Evolutionary conservation across 2,329 filamentous ascomycete species (phyloP).

Genomic region (Penicillium thymicola): DNA sequence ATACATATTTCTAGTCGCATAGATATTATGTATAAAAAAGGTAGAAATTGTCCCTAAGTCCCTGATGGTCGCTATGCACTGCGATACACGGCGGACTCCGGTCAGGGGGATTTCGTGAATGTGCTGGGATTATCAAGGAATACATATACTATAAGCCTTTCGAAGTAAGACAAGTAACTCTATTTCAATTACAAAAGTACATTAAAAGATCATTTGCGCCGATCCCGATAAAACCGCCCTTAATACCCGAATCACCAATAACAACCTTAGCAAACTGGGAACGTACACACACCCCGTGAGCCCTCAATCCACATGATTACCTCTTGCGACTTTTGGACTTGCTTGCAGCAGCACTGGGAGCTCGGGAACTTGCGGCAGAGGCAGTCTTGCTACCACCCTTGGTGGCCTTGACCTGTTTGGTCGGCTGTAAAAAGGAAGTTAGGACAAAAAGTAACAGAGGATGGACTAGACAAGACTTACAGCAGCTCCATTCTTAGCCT

Average conservation of each 20-base stretch:
- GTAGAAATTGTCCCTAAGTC: too few relatives aligned
- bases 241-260: slow-evolving; percentile 4
- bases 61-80: too few relatives aligned
- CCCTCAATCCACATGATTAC: slow-evolving; percentile 27
- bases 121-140: background rate
- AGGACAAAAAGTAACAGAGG: background rate
- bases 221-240: slow-evolving; percentile 8
- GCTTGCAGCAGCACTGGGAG: slow-evolving; percentile 71
- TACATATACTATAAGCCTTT: slow-evolving; percentile 13
- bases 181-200: slow-evolving; percentile 17
- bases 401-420: slow-evolving; percentile 87
- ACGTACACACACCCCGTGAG: background rate
- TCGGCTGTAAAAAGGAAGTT: slow-evolving; percentile 54
- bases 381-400: slow-evolving; percentile 73
- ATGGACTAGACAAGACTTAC: slow-evolving; percentile 49
- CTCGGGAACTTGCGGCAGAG: slow-evolving; percentile 75
- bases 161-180: background rate
- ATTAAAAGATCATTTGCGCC: slow-evolving; percentile 19
- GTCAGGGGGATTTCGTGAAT: slow-evolving; percentile 1
- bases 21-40: too few relatives aligned
- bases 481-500: slow-evolving; percentile 84
- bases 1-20: too few relatives aligned
- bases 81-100: slow-evolving; percentile 4
- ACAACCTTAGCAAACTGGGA: slow-evolving; percentile 4
- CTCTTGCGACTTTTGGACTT: slow-evolving; percentile 52